Evolutionary conservation across 805 yeast genomes (phyloP).

Genomic region (Saccharomycopsis vini): DNA sequence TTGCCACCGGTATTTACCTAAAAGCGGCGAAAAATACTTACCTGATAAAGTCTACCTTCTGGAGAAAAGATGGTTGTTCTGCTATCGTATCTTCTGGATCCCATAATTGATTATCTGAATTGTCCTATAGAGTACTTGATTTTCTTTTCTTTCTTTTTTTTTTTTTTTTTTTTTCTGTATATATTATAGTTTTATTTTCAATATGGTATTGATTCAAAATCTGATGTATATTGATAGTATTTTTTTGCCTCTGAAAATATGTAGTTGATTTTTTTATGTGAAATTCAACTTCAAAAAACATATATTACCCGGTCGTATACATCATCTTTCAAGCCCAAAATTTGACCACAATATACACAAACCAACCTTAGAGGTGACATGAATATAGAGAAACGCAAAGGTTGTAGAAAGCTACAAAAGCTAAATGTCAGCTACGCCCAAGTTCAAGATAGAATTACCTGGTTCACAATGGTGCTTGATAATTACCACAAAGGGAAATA

Average conservation of each 20-base stretch:
- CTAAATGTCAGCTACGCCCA: background rate
- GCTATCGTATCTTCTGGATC: constrained; percentile 96
- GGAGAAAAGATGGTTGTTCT: constrained; percentile 98
- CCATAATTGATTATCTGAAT: constrained; percentile 34
- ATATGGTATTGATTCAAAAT: no score
- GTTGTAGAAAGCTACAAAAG: background rate
- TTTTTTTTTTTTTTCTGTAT: no score
- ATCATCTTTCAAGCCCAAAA: no score
- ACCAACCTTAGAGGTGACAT: no score
- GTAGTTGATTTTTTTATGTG: no score
- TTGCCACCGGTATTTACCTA: constrained; percentile 43
- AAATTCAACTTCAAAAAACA: no score
- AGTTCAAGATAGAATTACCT: constrained; percentile 8
- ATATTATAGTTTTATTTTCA: no score
- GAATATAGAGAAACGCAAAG: background rate
- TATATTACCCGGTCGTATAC: background rate
- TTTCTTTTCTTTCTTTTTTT: no score
- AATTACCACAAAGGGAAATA: constrained; percentile 33
- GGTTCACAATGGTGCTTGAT: constrained; percentile 33
- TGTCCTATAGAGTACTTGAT: no score
- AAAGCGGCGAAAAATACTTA: constrained; percentile 52
- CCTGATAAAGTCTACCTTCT: constrained; percentile 95
- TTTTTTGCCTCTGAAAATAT: no score
- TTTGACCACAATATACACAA: no score
- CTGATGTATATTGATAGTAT: no score